phyloP scores from a whole-genome alignment of 176 grass and related monocot species.

The Oryza nivara region DNA sequence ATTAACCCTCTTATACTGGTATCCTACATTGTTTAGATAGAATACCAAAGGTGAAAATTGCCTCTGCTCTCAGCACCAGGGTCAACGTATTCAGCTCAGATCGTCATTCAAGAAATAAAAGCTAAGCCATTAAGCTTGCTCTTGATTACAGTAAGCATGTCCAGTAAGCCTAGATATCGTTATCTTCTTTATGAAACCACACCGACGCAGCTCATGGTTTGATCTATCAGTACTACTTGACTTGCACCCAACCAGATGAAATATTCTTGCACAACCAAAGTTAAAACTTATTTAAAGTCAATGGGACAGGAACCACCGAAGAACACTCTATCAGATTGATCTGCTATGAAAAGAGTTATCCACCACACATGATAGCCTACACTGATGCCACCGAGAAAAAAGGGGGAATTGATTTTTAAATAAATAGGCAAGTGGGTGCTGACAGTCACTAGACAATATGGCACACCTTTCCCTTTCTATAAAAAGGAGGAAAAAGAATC shows the following conservation, averaged over 20 bases:
- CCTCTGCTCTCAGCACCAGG: slow-evolving; percentile 1
- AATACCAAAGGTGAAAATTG: neutral
- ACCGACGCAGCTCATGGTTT: neutral
- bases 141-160: neutral
- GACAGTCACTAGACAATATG: neutral
- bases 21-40: neutral
- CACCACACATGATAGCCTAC: slow-evolving; percentile 2
- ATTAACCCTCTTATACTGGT: neutral
- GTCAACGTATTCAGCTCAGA: neutral
- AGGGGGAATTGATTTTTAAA: neutral
- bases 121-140: neutral
- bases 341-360: slow-evolving; percentile 13
- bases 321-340: neutral
- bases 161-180: neutral
- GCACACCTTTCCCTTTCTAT: neutral
- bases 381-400: neutral
- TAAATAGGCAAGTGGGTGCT: neutral
- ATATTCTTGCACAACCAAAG: slow-evolving; percentile 1
- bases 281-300: neutral
- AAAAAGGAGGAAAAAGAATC: neutral
- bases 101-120: slow-evolving; percentile 11
- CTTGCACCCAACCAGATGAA: neutral
- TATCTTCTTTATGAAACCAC: neutral
- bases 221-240: neutral
- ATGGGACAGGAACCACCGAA: neutral